Conservation (phyloP, 2,329 filamentous ascomycete genomes). For the Neonectria magnoliae region DNA sequence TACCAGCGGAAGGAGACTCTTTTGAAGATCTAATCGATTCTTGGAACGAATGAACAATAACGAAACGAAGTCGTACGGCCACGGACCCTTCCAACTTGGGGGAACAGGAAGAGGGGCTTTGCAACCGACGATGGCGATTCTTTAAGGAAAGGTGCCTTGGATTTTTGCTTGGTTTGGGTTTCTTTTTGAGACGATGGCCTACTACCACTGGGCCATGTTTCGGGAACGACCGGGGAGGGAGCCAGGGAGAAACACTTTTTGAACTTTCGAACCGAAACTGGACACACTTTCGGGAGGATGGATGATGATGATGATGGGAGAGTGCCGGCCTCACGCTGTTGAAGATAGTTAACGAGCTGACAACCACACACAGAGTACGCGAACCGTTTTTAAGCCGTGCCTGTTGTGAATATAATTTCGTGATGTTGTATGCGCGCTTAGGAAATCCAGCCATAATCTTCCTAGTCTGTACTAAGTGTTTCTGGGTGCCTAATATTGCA, state of each 20-base stretch:
- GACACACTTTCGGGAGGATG: constrained; percentile 19
- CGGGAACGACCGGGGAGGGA: constrained; percentile 10
- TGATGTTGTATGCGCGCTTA: background rate
- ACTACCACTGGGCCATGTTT: constrained; percentile 12
- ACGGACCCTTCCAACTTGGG: constrained; percentile 8
- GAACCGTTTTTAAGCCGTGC: constrained; percentile 7
- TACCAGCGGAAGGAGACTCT: constrained; percentile 7
- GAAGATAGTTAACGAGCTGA: constrained; percentile 20
- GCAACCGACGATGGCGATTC: constrained; percentile 14
- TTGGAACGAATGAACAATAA: constrained; percentile 21
- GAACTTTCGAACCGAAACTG: constrained; percentile 24
- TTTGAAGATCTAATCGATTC: constrained; percentile 26
- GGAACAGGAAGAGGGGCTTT: constrained; percentile 13
- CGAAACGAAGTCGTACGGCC: constrained; percentile 9
- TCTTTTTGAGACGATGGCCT: constrained; percentile 21
- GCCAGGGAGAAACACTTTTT: constrained; percentile 18
- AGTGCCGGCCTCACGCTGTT: constrained; percentile 13
- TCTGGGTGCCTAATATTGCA: no score
- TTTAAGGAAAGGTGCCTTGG: constrained; percentile 22
- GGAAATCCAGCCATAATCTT: no score
- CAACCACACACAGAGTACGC: constrained; percentile 19
- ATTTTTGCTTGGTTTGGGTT: constrained; percentile 19
- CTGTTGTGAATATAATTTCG: no score
- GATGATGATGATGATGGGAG: constrained; percentile 16
- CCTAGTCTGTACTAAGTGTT: no score